Evolutionary conservation across 169 alveolate genomes (phyloP).

Genomic region (Eimeria acervulina): DNA sequence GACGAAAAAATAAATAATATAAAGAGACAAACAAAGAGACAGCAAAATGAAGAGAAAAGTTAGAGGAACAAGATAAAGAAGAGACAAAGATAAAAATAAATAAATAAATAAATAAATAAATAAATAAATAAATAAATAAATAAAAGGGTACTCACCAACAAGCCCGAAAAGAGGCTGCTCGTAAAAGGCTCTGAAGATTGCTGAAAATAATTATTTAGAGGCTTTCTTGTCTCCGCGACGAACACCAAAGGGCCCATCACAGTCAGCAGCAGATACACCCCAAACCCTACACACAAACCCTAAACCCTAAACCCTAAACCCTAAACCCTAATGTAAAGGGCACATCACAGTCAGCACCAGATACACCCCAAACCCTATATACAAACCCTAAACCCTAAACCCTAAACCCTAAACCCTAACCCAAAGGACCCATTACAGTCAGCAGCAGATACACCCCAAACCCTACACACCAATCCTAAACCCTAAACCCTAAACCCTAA

Average conservation of each 20-base stretch:
- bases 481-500: not conserved
- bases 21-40: not conserved
- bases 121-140: not conserved
- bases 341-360: not conserved
- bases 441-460: constrained; percentile 10
- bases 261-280: not conserved
- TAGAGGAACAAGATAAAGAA: not conserved
- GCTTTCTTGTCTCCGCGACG: not conserved
- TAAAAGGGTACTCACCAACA: not conserved
- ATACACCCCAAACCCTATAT: not conserved
- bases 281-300: constrained; percentile 17
- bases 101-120: not conserved
- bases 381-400: constrained; percentile 26
- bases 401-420: not conserved
- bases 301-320: constrained; percentile 17
- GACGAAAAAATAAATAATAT: too few relatives aligned
- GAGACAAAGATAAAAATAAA: not conserved
- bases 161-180: not conserved
- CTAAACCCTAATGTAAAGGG: not conserved
- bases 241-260: not conserved
- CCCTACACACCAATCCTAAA: not conserved
- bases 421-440: not conserved
- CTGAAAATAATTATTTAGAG: not conserved
- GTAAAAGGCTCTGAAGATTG: not conserved
- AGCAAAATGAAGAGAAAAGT: not conserved